phyloP scores from a whole-genome alignment of 768 basidiomycete species.

The Sporobolomyces phaffii region DNA sequence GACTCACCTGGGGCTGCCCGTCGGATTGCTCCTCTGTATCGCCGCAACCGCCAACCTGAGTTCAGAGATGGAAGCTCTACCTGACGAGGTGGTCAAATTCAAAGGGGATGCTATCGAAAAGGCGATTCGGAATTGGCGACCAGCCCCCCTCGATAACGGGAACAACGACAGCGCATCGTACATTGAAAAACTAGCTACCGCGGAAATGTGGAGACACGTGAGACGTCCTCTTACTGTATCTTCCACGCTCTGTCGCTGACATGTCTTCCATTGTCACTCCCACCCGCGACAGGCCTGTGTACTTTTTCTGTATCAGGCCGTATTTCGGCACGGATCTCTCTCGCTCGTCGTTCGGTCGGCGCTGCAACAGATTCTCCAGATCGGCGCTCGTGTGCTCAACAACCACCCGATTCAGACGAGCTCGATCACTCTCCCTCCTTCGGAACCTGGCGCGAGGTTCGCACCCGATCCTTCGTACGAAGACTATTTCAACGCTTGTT shows the following conservation, averaged over 20 bases:
- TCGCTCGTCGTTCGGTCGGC: constrained; percentile 8
- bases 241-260: background rate
- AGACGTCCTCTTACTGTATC: background rate
- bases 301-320: constrained; percentile 34
- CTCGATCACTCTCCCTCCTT: background rate
- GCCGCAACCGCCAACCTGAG: constrained; percentile 24
- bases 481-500: constrained; percentile 17
- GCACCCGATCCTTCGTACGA: background rate
- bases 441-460: background rate
- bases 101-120: constrained; percentile 29
- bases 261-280: background rate
- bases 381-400: constrained; percentile 17
- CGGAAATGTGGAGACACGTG: constrained; percentile 37
- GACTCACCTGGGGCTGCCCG: constrained; percentile 27
- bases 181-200: constrained; percentile 13
- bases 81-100: constrained; percentile 22
- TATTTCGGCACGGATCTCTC: constrained; percentile 21
- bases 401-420: background rate
- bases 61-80: constrained; percentile 26
- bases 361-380: constrained; percentile 16
- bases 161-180: constrained; percentile 16
- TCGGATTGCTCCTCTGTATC: constrained; percentile 32
- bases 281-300: constrained; percentile 9
- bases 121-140: constrained; percentile 24
- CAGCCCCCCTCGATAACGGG: constrained; percentile 1